Evolutionary conservation across 2,329 filamentous ascomycete species (phyloP).

Genomic region (Chaetomium sp.): DNA sequence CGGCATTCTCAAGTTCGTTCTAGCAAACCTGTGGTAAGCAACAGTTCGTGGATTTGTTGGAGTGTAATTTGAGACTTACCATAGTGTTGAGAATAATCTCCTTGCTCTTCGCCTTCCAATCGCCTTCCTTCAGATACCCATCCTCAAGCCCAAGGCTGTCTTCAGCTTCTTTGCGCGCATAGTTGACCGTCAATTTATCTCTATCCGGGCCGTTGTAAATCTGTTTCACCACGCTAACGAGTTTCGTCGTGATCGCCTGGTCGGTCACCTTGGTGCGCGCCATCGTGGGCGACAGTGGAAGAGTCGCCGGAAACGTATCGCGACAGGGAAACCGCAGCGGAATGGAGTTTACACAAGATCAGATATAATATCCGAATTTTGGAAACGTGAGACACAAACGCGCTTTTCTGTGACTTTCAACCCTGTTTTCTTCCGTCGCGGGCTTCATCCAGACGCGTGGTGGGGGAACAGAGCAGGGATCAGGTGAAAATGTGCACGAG

Average conservation of each 20-base stretch:
- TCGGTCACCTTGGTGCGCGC: constrained; percentile 16
- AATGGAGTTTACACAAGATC: not conserved
- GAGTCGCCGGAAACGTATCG: too few species aligned
- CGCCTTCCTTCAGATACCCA: constrained; percentile 51
- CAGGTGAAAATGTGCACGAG: not conserved
- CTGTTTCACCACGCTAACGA: constrained; percentile 51
- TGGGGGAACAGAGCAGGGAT: not conserved
- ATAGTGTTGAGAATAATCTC: constrained; percentile 55
- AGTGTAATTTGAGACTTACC: constrained; percentile 45
- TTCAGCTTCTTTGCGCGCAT: constrained; percentile 56
- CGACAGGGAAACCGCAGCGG: not conserved
- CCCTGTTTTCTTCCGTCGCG: not conserved
- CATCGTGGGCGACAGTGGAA: constrained; percentile 13
- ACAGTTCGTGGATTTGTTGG: too few species aligned
- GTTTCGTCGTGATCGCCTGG: constrained; percentile 45
- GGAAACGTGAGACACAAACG: not conserved
- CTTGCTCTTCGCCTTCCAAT: constrained; percentile 64
- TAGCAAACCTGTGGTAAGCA: constrained; percentile 17
- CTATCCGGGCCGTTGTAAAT: constrained; percentile 48
- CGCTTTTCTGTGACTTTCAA: not conserved
- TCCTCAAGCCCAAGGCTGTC: constrained; percentile 51
- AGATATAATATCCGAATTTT: not conserved
- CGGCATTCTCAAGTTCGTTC: constrained; percentile 28
- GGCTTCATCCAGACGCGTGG: not conserved
- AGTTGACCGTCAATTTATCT: constrained; percentile 58